These are phyloP conservation scores for Scytalidium sp. DNA, from an alignment of 2,329 filamentous ascomycete genomes.

Conservation along the genomic window DNA sequence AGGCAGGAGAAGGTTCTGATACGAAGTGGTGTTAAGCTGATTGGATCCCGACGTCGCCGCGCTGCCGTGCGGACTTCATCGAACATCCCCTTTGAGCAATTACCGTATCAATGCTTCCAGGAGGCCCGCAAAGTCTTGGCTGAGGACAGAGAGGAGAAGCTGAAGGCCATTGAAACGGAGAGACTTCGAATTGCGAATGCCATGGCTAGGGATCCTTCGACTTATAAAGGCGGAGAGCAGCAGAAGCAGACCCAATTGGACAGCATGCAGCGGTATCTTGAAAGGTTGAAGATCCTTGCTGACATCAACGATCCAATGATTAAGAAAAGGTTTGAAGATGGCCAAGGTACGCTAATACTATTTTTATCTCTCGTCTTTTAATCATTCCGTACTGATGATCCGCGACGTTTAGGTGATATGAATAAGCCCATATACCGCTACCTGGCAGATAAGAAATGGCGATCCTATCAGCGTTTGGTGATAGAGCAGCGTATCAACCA, in stretches of 20 bases:
- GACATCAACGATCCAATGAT: slow-evolving; percentile 95
- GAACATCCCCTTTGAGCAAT: slow-evolving; percentile 78
- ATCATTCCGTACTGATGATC: slow-evolving; percentile 6
- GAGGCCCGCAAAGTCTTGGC: slow-evolving; percentile 83
- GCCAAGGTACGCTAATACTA: slow-evolving; percentile 61
- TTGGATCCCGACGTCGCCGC: slow-evolving; percentile 83
- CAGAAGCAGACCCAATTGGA: slow-evolving; percentile 65
- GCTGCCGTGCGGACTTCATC: slow-evolving; percentile 64
- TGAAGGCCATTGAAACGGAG: slow-evolving; percentile 68
- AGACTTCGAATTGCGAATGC: slow-evolving; percentile 66
- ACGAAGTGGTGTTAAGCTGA: slow-evolving; percentile 64
- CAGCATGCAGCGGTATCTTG: slow-evolving; percentile 69
- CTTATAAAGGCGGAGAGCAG: slow-evolving; percentile 58
- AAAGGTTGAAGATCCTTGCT: slow-evolving; percentile 80
- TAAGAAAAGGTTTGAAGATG: slow-evolving; percentile 92
- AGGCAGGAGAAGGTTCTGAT: slow-evolving; percentile 67
- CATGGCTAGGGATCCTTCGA: slow-evolving; percentile 53
- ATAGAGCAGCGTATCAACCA: slow-evolving; percentile 83
- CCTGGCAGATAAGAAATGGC: slow-evolving; percentile 86
- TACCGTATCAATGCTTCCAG: slow-evolving; percentile 98
- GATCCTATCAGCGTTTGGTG: slow-evolving; percentile 73
- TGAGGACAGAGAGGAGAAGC: slow-evolving; percentile 77
- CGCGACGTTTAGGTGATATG: slow-evolving; percentile 71
- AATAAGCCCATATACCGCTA: slow-evolving; percentile 92
- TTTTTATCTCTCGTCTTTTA: slow-evolving; percentile 10